Conservation (phyloP, 208 protist genomes). For the Vickermania ingenoplastis region DNA sequence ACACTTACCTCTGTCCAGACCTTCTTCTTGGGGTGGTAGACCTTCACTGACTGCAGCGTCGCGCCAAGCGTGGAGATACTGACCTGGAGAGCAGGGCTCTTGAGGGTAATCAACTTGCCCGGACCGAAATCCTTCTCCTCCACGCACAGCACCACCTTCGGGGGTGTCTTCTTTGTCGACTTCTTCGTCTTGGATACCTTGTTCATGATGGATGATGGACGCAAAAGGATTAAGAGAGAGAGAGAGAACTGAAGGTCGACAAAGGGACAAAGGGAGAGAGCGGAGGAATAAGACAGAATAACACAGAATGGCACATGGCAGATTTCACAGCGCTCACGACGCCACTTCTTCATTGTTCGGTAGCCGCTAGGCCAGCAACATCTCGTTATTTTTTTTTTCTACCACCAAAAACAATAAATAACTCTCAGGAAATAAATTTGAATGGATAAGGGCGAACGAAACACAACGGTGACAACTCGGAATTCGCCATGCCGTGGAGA, state of each 20-base stretch:
- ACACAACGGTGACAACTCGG: no score
- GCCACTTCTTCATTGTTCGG: no score
- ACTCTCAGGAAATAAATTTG: not conserved
- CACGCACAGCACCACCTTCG: not conserved
- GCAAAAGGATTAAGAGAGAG: not conserved
- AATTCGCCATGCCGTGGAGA: no score
- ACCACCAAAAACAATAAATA: not conserved
- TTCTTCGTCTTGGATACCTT: not conserved
- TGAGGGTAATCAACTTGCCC: slow-evolving; percentile 5
- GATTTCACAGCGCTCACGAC: no score
- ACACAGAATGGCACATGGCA: no score
- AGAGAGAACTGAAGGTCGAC: no score
- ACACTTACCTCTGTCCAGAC: slow-evolving; percentile 52
- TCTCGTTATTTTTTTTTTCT: no score
- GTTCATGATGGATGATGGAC: not conserved
- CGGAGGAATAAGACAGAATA: not conserved
- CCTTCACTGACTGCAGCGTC: slow-evolving; percentile 33
- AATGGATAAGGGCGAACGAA: no score
- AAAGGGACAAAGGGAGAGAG: not conserved
- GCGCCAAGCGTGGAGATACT: slow-evolving; percentile 45
- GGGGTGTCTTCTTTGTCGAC: not conserved
- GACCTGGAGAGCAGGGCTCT: slow-evolving; percentile 12
- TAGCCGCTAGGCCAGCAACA: no score
- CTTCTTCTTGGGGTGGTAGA: slow-evolving; percentile 10
- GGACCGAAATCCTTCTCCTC: slow-evolving; percentile 2